phyloP scores from a whole-genome alignment of 306 rosid genomes.

The Prunus mume region DNA sequence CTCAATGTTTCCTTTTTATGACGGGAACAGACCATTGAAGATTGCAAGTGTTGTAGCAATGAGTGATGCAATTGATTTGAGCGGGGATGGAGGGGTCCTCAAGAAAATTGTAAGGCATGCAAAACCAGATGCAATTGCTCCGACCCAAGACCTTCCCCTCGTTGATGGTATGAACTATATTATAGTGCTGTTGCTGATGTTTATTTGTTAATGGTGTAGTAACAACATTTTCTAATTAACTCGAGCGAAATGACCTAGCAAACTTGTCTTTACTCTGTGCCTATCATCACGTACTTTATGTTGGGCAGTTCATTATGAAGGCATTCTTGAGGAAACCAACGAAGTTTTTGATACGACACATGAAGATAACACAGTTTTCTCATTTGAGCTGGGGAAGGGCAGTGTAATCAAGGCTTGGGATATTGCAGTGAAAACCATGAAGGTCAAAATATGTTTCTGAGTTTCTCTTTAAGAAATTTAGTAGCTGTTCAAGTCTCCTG shows the following conservation, averaged over 20 bases:
- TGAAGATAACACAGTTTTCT: slow-evolving; percentile 87
- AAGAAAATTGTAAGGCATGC: slow-evolving; percentile 74
- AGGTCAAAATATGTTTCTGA: slow-evolving; percentile 42
- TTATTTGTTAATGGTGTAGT: neutral
- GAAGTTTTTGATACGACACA: slow-evolving; percentile 91
- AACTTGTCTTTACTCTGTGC: neutral
- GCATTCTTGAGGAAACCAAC: slow-evolving; percentile 71
- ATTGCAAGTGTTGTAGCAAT: slow-evolving; percentile 39
- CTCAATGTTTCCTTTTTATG: neutral
- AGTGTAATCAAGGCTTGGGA: slow-evolving; percentile 96
- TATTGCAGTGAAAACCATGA: slow-evolving; percentile 85
- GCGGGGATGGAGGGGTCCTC: slow-evolving; percentile 88
- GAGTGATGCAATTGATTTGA: slow-evolving; percentile 77
- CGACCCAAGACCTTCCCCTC: slow-evolving; percentile 85
- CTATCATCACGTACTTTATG: slow-evolving; percentile 4
- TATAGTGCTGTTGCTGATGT: neutral
- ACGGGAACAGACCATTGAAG: slow-evolving; percentile 26
- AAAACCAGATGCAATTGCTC: slow-evolving; percentile 67
- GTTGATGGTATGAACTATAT: slow-evolving; percentile 64
- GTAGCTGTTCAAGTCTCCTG: neutral
- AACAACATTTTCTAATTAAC: neutral
- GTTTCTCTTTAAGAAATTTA: neutral
- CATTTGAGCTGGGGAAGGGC: slow-evolving; percentile 92
- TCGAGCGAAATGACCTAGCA: neutral
- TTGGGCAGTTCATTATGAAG: slow-evolving; percentile 84